phyloP scores from a whole-genome alignment of 768 basidiomycete genomes.

The Butyriboletus loyo region DNA sequence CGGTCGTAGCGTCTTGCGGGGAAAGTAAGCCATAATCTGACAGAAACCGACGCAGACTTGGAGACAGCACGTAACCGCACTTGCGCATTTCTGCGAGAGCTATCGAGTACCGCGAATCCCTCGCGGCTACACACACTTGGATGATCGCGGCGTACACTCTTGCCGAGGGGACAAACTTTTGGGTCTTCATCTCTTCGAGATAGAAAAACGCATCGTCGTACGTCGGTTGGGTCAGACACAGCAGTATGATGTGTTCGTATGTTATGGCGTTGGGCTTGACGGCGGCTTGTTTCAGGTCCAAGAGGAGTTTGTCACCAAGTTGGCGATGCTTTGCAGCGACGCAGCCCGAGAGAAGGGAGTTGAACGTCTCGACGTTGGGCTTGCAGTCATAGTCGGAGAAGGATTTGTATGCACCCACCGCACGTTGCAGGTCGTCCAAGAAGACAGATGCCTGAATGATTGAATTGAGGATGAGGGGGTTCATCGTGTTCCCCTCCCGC shows the following conservation, averaged over 20 bases:
- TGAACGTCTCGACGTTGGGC: constrained; percentile 66
- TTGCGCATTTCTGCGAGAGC: constrained; percentile 72
- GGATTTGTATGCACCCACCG: constrained; percentile 71
- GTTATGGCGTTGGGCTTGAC: constrained; percentile 57
- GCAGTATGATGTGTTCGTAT: constrained; percentile 63
- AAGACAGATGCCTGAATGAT: constrained; percentile 61
- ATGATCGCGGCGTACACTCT: constrained; percentile 59
- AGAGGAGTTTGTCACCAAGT: constrained; percentile 64
- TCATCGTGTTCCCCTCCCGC: constrained; percentile 48
- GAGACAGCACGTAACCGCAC: constrained; percentile 46
- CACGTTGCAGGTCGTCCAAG: constrained; percentile 69
- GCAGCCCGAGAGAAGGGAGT: constrained; percentile 66
- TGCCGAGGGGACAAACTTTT: constrained; percentile 49
- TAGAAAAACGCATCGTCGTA: constrained; percentile 91
- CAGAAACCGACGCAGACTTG: constrained; percentile 33
- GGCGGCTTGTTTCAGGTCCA: constrained; percentile 59
- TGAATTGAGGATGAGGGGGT: constrained; percentile 60
- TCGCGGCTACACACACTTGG: constrained; percentile 49
- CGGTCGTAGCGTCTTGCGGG: neutral
- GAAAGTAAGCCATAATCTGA: constrained; percentile 10
- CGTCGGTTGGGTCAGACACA: constrained; percentile 65
- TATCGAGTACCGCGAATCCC: constrained; percentile 61
- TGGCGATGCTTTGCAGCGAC: constrained; percentile 54
- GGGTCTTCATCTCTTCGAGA: constrained; percentile 82
- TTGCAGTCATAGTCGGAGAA: constrained; percentile 50